Conservation (phyloP, 306 rosid genomes). For the Vachellia collinsii region DNA sequence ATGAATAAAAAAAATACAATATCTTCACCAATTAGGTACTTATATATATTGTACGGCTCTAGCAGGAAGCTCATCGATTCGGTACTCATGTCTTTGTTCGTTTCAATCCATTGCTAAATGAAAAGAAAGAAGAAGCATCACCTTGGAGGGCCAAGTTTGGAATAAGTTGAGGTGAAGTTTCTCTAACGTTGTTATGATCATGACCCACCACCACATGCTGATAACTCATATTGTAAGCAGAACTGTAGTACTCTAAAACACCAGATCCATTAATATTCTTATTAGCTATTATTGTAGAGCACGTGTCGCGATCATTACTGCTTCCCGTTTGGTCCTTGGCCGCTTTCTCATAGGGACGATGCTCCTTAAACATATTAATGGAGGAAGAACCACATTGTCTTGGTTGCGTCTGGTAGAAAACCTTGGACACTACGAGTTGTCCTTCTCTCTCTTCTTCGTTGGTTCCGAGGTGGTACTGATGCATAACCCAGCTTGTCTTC, state of each 20-base stretch:
- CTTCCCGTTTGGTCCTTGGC: conserved; percentile 19
- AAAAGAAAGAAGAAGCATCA: conserved; percentile 63
- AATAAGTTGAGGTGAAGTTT: conserved; percentile 58
- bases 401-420: conserved; percentile 89
- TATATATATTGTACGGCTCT: background rate
- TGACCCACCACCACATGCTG: conserved; percentile 46
- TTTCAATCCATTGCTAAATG: conserved; percentile 59
- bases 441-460: conserved; percentile 92
- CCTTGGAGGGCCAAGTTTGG: conserved; percentile 67
- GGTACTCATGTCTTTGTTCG: conserved; percentile 41
- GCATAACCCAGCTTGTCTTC: conserved; percentile 96
- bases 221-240: conserved; percentile 49
- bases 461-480: conserved; percentile 86
- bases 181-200: conserved; percentile 36
- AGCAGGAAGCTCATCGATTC: background rate
- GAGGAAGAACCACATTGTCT: conserved; percentile 72
- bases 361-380: conserved; percentile 42
- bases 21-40: background rate
- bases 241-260: conserved; percentile 48
- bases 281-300: conserved; percentile 27
- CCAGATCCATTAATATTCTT: conserved; percentile 34
- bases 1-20: background rate
- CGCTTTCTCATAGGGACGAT: conserved; percentile 23
- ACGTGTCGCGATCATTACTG: background rate
- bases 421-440: conserved; percentile 80